phyloP scores from a whole-genome alignment of 345 rosid genomes.

The Gossypium rotundifolium region DNA sequence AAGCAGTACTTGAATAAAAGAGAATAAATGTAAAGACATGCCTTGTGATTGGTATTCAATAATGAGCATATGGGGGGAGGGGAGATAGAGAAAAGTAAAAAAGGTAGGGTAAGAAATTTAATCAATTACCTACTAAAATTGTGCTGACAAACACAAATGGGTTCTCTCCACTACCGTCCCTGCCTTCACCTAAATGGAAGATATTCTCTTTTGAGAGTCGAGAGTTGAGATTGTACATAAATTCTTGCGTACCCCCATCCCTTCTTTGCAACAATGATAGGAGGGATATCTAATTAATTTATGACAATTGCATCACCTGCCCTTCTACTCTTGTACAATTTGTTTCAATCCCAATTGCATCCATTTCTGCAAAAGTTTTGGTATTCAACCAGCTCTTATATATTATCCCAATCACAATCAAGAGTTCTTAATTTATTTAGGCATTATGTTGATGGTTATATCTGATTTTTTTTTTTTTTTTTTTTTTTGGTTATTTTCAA shows the following conservation, averaged over 20 bases:
- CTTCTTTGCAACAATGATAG: background rate
- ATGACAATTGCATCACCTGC: conserved; percentile 1
- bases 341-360: no score
- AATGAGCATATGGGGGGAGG: no score
- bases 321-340: background rate
- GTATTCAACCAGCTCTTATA: no score
- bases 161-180: conserved; percentile 26
- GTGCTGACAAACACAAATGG: conserved; percentile 31
- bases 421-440: no score
- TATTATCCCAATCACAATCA: no score
- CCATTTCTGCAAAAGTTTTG: no score
- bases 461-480: no score
- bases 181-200: conserved; percentile 21
- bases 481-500: no score
- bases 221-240: background rate
- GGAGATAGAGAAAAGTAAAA: background rate
- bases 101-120: background rate
- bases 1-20: background rate
- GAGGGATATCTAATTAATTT: background rate
- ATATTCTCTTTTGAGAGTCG: conserved; percentile 13
- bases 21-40: background rate
- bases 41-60: background rate
- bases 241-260: conserved; percentile 17
- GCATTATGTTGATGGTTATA: no score
- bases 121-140: conserved; percentile 17